Base-by-base conservation (phyloP, 495 filamentous ascomycete genomes). In the Neurospora sublineolata region DNA sequence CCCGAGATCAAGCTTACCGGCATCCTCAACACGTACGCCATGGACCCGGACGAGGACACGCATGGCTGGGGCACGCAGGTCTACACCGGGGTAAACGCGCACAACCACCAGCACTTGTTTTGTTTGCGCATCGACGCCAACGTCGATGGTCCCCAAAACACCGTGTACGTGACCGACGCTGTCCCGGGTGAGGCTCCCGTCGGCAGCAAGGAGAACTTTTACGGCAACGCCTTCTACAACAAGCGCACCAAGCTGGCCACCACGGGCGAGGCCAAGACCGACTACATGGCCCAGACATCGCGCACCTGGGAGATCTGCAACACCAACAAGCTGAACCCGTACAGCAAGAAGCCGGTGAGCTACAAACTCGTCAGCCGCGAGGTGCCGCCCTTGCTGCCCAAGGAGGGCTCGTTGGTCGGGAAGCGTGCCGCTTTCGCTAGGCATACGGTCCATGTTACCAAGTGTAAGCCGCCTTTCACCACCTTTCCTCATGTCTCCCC, bases 21-120 rank as follows among this genome's bases (percentile, higher is more conserved):
- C 73, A 97, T 98, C 81, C 83, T 98, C 18, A 97, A 97, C 82
- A 98, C 94, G 16, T 97, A 97, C 77, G 83, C 90, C 71, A 90
- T 97, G 87, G 87, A 88, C 72, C 89, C 91, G 0, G 92, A 90
- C 68, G 94, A 97, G 80, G 92, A 95, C 75, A 92, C 91, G 10
- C 82, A 92, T 18, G 93, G 93, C 71, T 98, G 92, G 92, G 94
- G 94, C 70, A 97, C 94, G 8, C 90, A 97, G 75, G 94, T 98
- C 30, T 97, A 95, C 75, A 72, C 77, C 71, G 79, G 82, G 5
- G 82, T 86, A 69, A 82, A 84, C 42, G 88, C 89, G 5, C 89
- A 90, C 75, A 97, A 97, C 83, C 94, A 98, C 82, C 93, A 98
- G 81, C 94, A 98, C 79, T 85, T 98, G 37, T 98, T 98, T 87